These are phyloP conservation scores for Hericium alpestre DNA, from an alignment of 768 basidiomycete genomes.

Conservation along the genomic window DNA sequence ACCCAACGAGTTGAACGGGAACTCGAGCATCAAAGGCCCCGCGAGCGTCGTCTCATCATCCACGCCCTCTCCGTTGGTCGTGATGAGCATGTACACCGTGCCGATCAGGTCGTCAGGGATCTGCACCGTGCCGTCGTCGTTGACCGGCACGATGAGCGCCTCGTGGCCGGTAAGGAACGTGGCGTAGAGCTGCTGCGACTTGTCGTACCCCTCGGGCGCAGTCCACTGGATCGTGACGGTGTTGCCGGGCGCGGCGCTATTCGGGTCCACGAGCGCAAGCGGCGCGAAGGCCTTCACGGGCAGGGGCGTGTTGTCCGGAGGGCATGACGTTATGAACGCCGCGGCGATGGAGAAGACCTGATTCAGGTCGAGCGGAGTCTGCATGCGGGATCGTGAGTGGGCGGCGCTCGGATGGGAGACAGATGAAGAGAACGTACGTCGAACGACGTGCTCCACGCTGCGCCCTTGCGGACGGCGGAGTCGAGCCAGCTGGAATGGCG, in stretches of 20 bases:
- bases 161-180: constrained; percentile 10
- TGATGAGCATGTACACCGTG: constrained; percentile 7
- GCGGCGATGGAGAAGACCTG: constrained; percentile 31
- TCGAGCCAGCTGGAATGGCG: constrained; percentile 57
- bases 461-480: constrained; percentile 34
- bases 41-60: constrained; percentile 9
- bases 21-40: constrained; percentile 11
- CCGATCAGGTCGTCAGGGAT: constrained; percentile 8
- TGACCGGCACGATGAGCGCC: constrained; percentile 9
- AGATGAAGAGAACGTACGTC: constrained; percentile 24
- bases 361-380: constrained; percentile 32
- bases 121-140: constrained; percentile 1
- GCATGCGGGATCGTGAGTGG: neutral
- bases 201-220: neutral
- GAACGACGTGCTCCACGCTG: constrained; percentile 50
- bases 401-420: constrained; percentile 12
- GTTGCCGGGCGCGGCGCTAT: no score
- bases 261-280: constrained; percentile 23
- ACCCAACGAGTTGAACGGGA: constrained; percentile 6
- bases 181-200: constrained; percentile 7
- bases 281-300: constrained; percentile 43
- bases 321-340: constrained; percentile 43
- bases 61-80: constrained; percentile 4
- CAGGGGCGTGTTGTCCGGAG: constrained; percentile 37
- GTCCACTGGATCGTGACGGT: constrained; percentile 6